These are phyloP conservation scores for Cronartium quercuum DNA, from an alignment of 1,284 basidiomycete genomes.

Conservation along the genomic window DNA sequence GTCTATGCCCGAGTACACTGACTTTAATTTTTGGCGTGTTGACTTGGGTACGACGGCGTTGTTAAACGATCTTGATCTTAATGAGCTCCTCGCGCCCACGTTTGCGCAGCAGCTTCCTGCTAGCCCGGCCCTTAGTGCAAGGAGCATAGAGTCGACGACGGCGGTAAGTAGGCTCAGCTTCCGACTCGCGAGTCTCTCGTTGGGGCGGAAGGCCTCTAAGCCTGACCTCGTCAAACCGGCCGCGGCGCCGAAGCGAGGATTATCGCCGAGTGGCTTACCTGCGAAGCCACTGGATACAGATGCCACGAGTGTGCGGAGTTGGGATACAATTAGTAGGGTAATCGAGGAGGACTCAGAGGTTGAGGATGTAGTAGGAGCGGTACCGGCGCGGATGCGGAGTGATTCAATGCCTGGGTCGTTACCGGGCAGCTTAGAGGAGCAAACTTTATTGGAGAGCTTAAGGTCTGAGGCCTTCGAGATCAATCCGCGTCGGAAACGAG, in stretches of 20 bases:
- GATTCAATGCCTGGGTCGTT: constrained; percentile 40
- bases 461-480: background rate
- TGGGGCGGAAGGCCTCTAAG: constrained; percentile 22
- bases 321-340: constrained; percentile 36
- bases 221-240: background rate
- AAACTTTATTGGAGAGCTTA: constrained; percentile 40
- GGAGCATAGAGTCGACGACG: constrained; percentile 23
- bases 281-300: background rate
- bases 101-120: constrained; percentile 1
- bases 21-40: constrained; percentile 92
- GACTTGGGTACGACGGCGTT: constrained; percentile 42
- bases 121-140: constrained; percentile 16
- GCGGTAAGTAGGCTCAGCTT: constrained; percentile 24
- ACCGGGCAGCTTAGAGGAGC: constrained; percentile 46
- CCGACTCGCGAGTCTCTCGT: constrained; percentile 15
- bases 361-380: constrained; percentile 23
- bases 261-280: background rate
- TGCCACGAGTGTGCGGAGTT: constrained; percentile 7
- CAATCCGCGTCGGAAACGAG: constrained; percentile 27
- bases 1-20: constrained; percentile 81
- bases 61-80: constrained; percentile 39
- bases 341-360: constrained; percentile 7
- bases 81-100: constrained; percentile 19
- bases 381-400: constrained; percentile 1
- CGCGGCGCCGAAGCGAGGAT: background rate